Conservation (phyloP, 371 early-diverging fungal species). For the Mortierella sp. region DNA sequence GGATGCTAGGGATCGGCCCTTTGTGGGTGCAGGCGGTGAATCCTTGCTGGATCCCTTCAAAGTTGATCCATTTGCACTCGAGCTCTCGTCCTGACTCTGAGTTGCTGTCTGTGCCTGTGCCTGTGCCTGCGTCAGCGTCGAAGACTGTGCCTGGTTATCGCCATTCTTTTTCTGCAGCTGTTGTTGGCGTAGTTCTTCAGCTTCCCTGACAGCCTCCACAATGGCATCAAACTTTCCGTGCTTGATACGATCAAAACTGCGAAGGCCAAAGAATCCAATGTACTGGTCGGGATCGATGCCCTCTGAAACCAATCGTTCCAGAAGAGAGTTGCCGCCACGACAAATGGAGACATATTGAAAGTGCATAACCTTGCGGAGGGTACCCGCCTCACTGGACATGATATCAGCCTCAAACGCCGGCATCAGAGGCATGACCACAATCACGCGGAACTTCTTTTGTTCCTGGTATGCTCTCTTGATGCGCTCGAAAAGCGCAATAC, state of each 20-base stretch:
- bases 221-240: conserved; percentile 49
- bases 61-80: background rate
- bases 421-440: conserved; percentile 92
- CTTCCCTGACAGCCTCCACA: conserved; percentile 33
- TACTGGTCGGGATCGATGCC: conserved; percentile 82
- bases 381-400: conserved; percentile 78
- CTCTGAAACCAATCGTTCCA: conserved; percentile 65
- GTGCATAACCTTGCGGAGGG: conserved; percentile 83
- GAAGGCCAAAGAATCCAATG: conserved; percentile 81
- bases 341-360: conserved; percentile 87
- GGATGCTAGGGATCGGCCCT: conserved; percentile 23
- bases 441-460: conserved; percentile 81
- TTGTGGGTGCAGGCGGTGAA: conserved; percentile 1
- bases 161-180: conserved; percentile 2
- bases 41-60: background rate
- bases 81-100: background rate
- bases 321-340: conserved; percentile 79
- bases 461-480: conserved; percentile 81
- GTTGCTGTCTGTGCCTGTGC: background rate
- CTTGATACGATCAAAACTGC: conserved; percentile 74
- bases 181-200: conserved; percentile 13
- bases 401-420: conserved; percentile 93
- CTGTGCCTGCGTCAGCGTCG: background rate
- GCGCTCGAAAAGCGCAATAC: conserved; percentile 81
- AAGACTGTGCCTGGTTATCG: conserved; percentile 5